phyloP scores from a whole-genome alignment of 106 monocot species.

The Platanthera zijinensis region DNA sequence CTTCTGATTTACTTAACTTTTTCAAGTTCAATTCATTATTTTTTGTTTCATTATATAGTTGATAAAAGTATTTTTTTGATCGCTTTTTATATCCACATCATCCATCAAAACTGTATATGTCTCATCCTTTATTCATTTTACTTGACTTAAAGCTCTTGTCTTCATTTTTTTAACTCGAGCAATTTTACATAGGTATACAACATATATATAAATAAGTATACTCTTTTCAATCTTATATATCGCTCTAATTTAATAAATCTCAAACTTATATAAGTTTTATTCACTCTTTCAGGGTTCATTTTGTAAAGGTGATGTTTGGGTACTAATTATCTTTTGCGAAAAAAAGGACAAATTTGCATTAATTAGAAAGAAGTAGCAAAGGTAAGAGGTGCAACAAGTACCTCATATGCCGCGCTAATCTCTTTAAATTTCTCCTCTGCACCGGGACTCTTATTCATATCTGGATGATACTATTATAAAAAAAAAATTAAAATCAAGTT shows the following conservation, averaged over 20 bases:
- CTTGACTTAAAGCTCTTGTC: too few relatives aligned
- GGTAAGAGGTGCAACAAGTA: constrained; percentile 18
- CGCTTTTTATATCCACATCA: too few relatives aligned
- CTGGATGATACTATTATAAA: constrained; percentile 86
- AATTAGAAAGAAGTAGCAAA: neutral
- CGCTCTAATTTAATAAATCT: neutral
- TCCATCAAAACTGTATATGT: too few relatives aligned
- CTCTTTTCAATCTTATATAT: neutral
- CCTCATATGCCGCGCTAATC: constrained; percentile 98
- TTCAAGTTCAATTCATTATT: too few relatives aligned
- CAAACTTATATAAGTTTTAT: neutral
- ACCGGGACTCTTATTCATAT: constrained; percentile 86
- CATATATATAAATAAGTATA: too few relatives aligned
- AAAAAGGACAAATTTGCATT: neutral
- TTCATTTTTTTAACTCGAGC: too few relatives aligned
- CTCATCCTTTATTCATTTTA: too few relatives aligned
- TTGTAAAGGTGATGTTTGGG: neutral
- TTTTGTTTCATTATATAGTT: too few relatives aligned
- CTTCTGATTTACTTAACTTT: too few relatives aligned
- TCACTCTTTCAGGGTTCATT: neutral
- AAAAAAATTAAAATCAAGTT: constrained; percentile 9
- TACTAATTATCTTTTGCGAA: neutral
- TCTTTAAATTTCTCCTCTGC: constrained; percentile 98
- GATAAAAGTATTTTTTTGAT: too few relatives aligned
- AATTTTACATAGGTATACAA: too few relatives aligned